phyloP scores from a whole-genome alignment of 495 filamentous ascomycete species.

The Tuber brumale region DNA sequence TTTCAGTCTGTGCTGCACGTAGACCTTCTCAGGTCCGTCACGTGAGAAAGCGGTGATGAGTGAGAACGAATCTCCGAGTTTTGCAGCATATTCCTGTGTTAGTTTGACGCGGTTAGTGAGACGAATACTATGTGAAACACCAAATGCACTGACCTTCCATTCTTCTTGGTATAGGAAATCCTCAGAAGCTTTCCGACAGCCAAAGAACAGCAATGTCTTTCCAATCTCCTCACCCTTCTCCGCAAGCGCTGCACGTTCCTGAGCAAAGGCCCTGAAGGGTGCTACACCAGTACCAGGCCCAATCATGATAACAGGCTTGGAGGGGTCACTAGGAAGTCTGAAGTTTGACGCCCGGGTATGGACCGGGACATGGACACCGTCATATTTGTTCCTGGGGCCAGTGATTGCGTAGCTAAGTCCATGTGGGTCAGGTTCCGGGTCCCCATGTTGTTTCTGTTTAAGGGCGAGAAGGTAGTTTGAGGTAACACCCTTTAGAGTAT shows the following conservation, averaged over 20 bases:
- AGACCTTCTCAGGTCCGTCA: constrained; percentile 78
- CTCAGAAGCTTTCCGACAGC: constrained; percentile 74
- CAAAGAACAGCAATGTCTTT: constrained; percentile 87
- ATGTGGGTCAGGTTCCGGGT: constrained; percentile 74
- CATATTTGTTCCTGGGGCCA: constrained; percentile 92
- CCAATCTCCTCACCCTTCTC: constrained; percentile 78
- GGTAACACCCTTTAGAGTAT: constrained; percentile 86
- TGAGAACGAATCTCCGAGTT: constrained; percentile 78
- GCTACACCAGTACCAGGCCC: constrained; percentile 96
- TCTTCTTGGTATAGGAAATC: constrained; percentile 91
- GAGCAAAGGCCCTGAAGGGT: constrained; percentile 90
- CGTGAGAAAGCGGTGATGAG: constrained; percentile 91
- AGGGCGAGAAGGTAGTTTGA: constrained; percentile 96
- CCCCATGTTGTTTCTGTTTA: constrained; percentile 94
- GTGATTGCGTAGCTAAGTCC: constrained; percentile 82
- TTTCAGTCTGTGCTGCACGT: constrained; percentile 88
- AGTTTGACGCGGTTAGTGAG: constrained; percentile 17
- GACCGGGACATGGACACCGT: constrained; percentile 90
- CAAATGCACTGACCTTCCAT: constrained; percentile 68
- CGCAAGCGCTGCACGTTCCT: constrained; percentile 79
- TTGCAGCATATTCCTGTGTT: constrained; percentile 67
- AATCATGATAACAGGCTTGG: constrained; percentile 90
- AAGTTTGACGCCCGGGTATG: constrained; percentile 98
- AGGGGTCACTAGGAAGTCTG: constrained; percentile 92
- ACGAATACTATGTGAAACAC: constrained; percentile 4